Percentiles rank a stretch among this genome's conserved stretches.
These are phyloP conservation scores for Pythium phragmitis DNA, from an alignment of 352 stramenopile genomes.

Conservation along the genomic window DNA sequence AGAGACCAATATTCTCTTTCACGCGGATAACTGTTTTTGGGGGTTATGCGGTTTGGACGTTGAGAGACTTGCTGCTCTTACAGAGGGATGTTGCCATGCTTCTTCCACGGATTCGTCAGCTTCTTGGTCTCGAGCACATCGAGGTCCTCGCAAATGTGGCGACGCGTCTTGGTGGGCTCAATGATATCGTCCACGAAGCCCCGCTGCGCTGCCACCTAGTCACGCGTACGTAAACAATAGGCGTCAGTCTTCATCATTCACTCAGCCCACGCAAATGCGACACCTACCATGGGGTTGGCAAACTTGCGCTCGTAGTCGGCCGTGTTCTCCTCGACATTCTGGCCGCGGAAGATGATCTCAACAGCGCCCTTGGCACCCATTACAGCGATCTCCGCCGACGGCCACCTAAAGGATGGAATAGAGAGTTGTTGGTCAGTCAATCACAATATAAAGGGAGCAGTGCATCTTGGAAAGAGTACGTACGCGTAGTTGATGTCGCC, in stretches of 20 bases:
- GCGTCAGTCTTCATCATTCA: background rate
- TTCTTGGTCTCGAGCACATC: conserved; percentile 94
- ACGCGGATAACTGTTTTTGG: conserved; percentile 10
- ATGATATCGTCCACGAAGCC: conserved; percentile 99
- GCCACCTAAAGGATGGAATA: conserved; percentile 39
- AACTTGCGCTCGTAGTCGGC: conserved; percentile 96
- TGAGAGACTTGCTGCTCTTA: conserved; percentile 42
- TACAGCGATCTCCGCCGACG: conserved; percentile 81
- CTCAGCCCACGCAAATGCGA: conserved; percentile 5
- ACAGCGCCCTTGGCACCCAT: conserved; percentile 96
- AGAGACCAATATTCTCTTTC: conserved; percentile 1
- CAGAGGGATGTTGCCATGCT: conserved; percentile 98
- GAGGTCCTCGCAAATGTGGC: conserved; percentile 95
- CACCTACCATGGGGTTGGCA: conserved; percentile 92
- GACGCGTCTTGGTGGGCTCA: conserved; percentile 92
- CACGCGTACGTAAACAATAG: background rate
- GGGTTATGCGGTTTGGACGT: conserved; percentile 2
- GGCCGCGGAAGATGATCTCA: conserved; percentile 97
- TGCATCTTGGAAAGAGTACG: conserved; percentile 22
- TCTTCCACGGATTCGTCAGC: conserved; percentile 91
- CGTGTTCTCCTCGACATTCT: conserved; percentile 95
- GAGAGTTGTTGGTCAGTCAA: background rate
- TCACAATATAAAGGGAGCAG: background rate
- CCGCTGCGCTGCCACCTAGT: conserved; percentile 90
- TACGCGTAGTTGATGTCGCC: conserved; percentile 97